Evolutionary conservation across 495 filamentous ascomycete genomes (phyloP).

Genomic region (Saxophila tyrrhenica): DNA sequence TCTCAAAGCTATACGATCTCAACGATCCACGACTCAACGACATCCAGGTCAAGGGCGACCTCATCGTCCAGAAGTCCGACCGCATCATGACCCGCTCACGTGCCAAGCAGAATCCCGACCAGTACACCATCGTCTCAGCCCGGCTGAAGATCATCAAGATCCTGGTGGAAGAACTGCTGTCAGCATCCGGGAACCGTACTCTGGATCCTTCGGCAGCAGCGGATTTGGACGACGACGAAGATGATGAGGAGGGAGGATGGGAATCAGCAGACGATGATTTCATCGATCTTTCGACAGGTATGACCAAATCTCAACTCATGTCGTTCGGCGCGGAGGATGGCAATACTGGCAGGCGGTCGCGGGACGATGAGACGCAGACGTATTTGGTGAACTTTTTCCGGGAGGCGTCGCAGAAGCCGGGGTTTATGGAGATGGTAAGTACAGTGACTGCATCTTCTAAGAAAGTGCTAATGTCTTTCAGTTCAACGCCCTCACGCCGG

Average conservation of each 20-base stretch:
- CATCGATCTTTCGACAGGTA: constrained; percentile 50
- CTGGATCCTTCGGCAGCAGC: constrained; percentile 28
- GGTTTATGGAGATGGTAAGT: constrained; percentile 47
- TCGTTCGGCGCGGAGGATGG: constrained; percentile 52
- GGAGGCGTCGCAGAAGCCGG: constrained; percentile 48
- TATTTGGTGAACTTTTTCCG: constrained; percentile 78
- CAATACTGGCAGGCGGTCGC: constrained; percentile 22
- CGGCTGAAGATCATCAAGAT: constrained; percentile 94
- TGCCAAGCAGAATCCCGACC: constrained; percentile 71
- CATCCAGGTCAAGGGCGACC: constrained; percentile 80
- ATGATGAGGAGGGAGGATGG: constrained; percentile 67
- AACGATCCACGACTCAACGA: constrained; percentile 69
- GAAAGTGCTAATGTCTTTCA: no score
- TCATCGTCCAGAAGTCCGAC: constrained; percentile 67
- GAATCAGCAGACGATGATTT: no score
- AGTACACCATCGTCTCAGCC: constrained; percentile 76
- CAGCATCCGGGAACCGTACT: constrained; percentile 33
- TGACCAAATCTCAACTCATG: constrained; percentile 56
- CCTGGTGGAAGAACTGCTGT: constrained; percentile 74
- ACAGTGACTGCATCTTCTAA: no score
- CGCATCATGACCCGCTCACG: constrained; percentile 90
- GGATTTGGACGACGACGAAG: constrained; percentile 27
- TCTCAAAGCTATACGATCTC: constrained; percentile 77
- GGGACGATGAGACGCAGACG: constrained; percentile 86
- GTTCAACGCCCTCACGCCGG: constrained; percentile 55